Conservation (phyloP, 208 protist species). For the Crithidia sp. region DNA sequence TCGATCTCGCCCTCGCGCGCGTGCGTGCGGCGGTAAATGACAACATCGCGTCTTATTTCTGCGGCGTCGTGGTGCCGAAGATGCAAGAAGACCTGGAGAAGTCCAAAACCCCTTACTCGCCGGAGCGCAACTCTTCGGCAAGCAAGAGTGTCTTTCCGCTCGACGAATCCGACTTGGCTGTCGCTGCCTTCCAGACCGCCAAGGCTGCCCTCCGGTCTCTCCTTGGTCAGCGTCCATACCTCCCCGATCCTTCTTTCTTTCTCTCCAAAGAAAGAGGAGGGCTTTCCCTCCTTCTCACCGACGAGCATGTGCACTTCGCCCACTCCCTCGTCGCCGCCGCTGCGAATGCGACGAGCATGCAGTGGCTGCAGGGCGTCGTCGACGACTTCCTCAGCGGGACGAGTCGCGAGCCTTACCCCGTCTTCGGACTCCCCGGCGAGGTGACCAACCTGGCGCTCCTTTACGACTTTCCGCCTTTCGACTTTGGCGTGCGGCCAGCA, state of each 20-base stretch:
- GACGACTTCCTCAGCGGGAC: background rate
- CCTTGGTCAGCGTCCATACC: no score
- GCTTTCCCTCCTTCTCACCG: no score
- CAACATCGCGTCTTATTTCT: conserved; percentile 7
- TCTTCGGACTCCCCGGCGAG: conserved; percentile 9
- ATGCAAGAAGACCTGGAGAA: conserved; percentile 8
- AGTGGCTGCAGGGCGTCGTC: conserved; percentile 22
- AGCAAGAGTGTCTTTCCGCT: conserved; percentile 3
- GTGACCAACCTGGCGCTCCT: conserved; percentile 1
- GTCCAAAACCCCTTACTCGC: background rate
- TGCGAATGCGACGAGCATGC: background rate
- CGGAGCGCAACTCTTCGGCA: background rate
- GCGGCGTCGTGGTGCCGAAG: conserved; percentile 15
- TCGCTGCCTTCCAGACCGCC: background rate
- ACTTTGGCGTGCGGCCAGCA: background rate
- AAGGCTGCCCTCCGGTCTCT: background rate
- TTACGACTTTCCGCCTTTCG: background rate
- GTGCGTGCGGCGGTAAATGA: background rate
- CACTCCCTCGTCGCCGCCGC: conserved; percentile 10
- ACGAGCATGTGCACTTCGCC: background rate
- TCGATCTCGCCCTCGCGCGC: conserved; percentile 6
- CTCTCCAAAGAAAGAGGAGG: no score
- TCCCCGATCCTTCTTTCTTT: no score
- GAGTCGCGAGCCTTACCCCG: conserved; percentile 16
- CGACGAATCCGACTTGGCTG: background rate